Evolutionary conservation across 2,329 filamentous ascomycete species (phyloP).

Genomic region (Pseudopithomyces maydicus): DNA sequence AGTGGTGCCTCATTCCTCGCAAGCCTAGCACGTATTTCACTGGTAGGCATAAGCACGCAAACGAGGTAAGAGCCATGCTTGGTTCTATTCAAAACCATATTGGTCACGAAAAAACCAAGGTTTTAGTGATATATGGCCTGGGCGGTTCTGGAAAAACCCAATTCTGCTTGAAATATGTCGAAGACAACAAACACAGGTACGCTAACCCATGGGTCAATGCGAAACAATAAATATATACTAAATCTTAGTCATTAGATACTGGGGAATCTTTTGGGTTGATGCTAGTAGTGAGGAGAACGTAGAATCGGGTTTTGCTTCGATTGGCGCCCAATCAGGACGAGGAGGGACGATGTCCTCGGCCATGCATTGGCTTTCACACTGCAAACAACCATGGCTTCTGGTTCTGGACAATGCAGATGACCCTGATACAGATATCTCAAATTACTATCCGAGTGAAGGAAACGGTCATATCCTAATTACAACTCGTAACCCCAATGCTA

Average conservation of each 20-base stretch:
- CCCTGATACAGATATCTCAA: constrained; percentile 15
- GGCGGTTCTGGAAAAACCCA: constrained; percentile 50
- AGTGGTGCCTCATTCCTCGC: constrained; percentile 27
- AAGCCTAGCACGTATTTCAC: constrained; percentile 27
- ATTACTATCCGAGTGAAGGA: constrained; percentile 29
- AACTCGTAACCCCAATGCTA: constrained; percentile 29
- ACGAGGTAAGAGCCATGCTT: constrained; percentile 17
- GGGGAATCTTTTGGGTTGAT: constrained; percentile 47
- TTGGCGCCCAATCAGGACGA: constrained; percentile 30
- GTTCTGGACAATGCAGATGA: constrained; percentile 40
- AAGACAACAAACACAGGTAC: constrained; percentile 43
- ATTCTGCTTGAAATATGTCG: constrained; percentile 44
- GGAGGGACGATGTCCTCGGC: constrained; percentile 31
- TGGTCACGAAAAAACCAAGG: constrained; percentile 21
- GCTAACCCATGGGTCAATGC: constrained; percentile 13
- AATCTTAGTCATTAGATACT: constrained; percentile 24
- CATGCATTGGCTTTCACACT: constrained; percentile 23
- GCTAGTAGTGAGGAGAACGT: constrained; percentile 30
- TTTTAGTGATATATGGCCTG: constrained; percentile 44
- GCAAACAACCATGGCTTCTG: constrained; percentile 28
- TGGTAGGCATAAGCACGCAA: constrained; percentile 21
- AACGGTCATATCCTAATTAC: constrained; percentile 34
- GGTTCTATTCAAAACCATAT: constrained; percentile 10
- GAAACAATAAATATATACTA: not conserved
- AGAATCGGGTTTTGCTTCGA: constrained; percentile 27